Conservation (phyloP, 2,329 filamentous ascomycete species). For the Didymella sp. region DNA sequence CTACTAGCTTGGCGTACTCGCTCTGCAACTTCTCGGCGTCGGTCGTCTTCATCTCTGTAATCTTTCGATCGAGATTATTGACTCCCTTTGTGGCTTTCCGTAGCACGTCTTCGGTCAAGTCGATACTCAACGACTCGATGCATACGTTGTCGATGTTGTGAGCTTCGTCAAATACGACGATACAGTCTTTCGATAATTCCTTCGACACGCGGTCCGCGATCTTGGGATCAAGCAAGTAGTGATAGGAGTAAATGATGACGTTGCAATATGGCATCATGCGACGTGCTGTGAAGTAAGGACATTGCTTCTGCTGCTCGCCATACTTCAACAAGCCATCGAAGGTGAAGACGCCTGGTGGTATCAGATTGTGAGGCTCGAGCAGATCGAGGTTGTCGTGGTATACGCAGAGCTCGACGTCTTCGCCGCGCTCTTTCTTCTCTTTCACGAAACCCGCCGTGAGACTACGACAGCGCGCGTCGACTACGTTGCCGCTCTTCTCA, state of each 20-base stretch:
- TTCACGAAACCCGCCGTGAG: slow-evolving; percentile 96
- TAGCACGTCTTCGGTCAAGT: slow-evolving; percentile 93
- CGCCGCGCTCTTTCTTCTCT: slow-evolving; percentile 94
- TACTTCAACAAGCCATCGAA: slow-evolving; percentile 88
- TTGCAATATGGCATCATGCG: slow-evolving; percentile 99
- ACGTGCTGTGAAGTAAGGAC: slow-evolving; percentile 93
- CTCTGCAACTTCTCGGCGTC: slow-evolving; percentile 93
- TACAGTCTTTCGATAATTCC: slow-evolving; percentile 96
- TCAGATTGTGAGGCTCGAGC: slow-evolving; percentile 90
- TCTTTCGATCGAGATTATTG: slow-evolving; percentile 87
- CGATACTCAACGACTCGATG: slow-evolving; percentile 95
- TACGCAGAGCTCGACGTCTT: slow-evolving; percentile 91
- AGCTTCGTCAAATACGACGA: slow-evolving; percentile 97
- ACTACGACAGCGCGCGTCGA: slow-evolving; percentile 95
- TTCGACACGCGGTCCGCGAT: slow-evolving; percentile 95
- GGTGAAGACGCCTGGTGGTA: slow-evolving; percentile 95
- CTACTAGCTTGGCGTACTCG: slow-evolving; percentile 94
- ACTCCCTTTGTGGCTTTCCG: slow-evolving; percentile 90
- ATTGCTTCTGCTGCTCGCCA: slow-evolving; percentile 94
- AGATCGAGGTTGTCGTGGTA: slow-evolving; percentile 98
- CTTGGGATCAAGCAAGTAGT: slow-evolving; percentile 96
- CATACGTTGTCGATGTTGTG: slow-evolving; percentile 99
- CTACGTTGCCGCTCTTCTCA: slow-evolving; percentile 92
- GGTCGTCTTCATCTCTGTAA: slow-evolving; percentile 92
- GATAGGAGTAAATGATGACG: slow-evolving; percentile 99